Evolutionary conservation across 306 rosid genomes (phyloP), one percentile per base, ranked within the genome.

Genomic region (Lagenaria siceraria): DNA sequence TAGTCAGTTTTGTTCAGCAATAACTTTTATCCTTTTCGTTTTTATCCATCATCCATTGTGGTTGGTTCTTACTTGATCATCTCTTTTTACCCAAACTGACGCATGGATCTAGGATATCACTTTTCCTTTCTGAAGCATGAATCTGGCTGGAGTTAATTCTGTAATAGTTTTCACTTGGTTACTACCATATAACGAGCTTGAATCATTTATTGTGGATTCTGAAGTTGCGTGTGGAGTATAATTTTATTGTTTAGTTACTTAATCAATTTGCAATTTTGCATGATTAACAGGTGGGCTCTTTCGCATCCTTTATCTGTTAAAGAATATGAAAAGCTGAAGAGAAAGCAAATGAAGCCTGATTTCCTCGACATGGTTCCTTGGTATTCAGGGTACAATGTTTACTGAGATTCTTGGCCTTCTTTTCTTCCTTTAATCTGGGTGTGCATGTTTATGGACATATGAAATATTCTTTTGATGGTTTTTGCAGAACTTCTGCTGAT

Each of bases 341-440:
- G 84, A 87, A 92, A 89, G 90, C 97, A 92, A 83, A 78, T 95
- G 97, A 92, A 85, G 83, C 99, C 99, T 77, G 90, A 86, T 69
- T 95, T 92, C 86, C 79, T 95, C 80, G 99, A 95, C 75, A 95
- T 95, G 97, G 99, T 95, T 88, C 99, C 97, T 80, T 95, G 99
- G 97, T 95, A 92, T 89, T 95, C 99, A 22, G 97, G 99, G 97
- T 90, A 90, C 78, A 64, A 43, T 73, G 75, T 27, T 72, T 49
- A 25, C 40, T 64, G 55, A 58, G 51, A 69, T 51, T 27, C 36
- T 73, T 81, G 18, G 31, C 65, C 43, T 76, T 29, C 18, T 59
- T 63, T 17, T 83, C 74, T 75, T 17, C 27, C 60, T 66, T 62
- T 38, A 49, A 36, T 61, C 56, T 27, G 60, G 51, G 77, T 75